Base-by-base conservation (phyloP, 2,329 filamentous ascomycete species). In the Penicillium olsonii region DNA sequence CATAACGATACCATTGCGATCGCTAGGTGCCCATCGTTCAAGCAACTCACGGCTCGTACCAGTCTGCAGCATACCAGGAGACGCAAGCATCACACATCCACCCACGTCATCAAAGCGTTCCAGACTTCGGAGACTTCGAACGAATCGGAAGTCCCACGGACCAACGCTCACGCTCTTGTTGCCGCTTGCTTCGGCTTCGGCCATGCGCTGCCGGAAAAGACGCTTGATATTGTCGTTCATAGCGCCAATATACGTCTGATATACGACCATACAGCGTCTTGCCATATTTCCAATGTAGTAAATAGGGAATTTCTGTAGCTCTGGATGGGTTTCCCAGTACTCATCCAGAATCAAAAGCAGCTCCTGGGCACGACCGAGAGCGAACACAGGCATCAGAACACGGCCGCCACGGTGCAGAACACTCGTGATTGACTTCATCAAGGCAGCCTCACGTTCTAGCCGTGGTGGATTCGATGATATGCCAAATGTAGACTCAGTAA, bases 141-240 rank as follows among this genome's bases (percentile, higher is more conserved):
- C 92, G 65, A 88, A 96, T 60, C 90, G 90, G 74, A 99, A 97
- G 63, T 99, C 94, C 92, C 94, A 99, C 0, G 94, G 94, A 0
- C 88, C 88, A 17, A 71, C 73, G 46, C 68, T 75, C 37, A 74
- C 65, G 29, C 89, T 92, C 64, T 88, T 92, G 58, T 91, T 88
- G 8, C 89, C 88, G 27, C 84, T 85, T 0, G 87, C 87, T 68
- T 95, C 90, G 9, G 90, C 89, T 68, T 95, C 90, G 4, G 90
- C 90, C 84, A 96, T 95, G 40, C 90, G 85, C 70, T 95, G 91
- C 45, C 88, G 82, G 72, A 96, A 96, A n/a, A 96, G 82, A 10
- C 90, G 84, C 70, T 96, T 96, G 77, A 99, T 97, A 64, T 96
- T 97, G 66, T 97, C 92, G 68, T 99, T 99, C 94, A 99, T 99